Conservation (phyloP, 495 filamentous ascomycete genomes). For the Podospora sp. region DNA sequence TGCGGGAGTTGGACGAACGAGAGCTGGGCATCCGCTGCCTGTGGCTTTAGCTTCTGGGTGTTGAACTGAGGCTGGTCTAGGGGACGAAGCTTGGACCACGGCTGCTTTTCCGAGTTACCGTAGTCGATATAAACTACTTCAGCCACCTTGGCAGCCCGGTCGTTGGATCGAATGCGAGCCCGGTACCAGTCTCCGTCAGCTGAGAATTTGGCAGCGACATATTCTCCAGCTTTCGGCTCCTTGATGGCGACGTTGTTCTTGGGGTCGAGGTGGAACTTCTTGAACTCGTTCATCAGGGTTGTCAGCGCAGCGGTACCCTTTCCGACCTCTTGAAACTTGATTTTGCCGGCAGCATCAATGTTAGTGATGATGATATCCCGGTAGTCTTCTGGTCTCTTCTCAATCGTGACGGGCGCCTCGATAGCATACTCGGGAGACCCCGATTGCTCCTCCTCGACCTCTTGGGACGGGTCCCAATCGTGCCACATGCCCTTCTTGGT, state of each 20-base stretch:
- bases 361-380: conserved; percentile 89
- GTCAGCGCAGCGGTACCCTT: conserved; percentile 79
- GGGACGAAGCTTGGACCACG: conserved; percentile 80
- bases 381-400: conserved; percentile 77
- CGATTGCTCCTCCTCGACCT: conserved; percentile 60
- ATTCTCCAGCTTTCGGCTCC: conserved; percentile 86
- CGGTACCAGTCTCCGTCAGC: conserved; percentile 94
- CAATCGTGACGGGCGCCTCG: conserved; percentile 44
- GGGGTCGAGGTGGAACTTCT: conserved; percentile 76
- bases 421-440: conserved; percentile 51
- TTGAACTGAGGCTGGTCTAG: conserved; percentile 77
- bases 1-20: conserved; percentile 86
- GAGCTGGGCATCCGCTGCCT: conserved; percentile 86
- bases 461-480: conserved; percentile 87
- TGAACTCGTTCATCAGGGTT: conserved; percentile 85
- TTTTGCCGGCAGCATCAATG: conserved; percentile 70
- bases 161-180: conserved; percentile 85
- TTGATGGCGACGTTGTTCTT: conserved; percentile 71
- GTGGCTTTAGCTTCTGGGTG: conserved; percentile 74
- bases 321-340: conserved; percentile 90
- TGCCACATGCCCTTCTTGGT: conserved; percentile 86
- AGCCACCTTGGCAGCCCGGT: conserved; percentile 81
- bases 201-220: conserved; percentile 84
- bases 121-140: conserved; percentile 96
- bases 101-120: conserved; percentile 85